Evolutionary conservation across 495 filamentous ascomycete genomes (phyloP).

Genomic region (Immersiella caudata): DNA sequence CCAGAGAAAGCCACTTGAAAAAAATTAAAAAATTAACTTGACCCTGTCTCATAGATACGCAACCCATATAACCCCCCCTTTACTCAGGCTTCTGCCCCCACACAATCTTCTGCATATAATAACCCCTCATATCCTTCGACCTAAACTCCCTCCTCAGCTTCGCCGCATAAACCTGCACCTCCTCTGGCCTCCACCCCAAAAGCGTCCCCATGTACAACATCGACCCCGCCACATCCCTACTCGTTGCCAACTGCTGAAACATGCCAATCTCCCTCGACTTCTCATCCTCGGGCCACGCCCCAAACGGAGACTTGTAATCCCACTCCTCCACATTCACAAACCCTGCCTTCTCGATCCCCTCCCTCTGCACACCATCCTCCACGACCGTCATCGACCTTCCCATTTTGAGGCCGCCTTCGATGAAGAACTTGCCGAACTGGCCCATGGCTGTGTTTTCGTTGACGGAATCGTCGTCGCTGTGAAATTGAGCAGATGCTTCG

Average conservation of each 20-base stretch:
- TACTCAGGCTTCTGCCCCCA: slow-evolving; percentile 39
- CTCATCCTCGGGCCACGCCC: slow-evolving; percentile 55
- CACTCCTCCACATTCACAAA: slow-evolving; percentile 45
- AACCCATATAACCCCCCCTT: too few species aligned
- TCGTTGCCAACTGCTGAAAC: slow-evolving; percentile 30
- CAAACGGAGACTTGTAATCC: slow-evolving; percentile 51
- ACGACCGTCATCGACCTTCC: slow-evolving; percentile 50
- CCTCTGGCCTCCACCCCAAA: slow-evolving; percentile 39
- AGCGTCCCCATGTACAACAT: slow-evolving; percentile 37
- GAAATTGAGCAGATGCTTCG: slow-evolving; percentile 46
- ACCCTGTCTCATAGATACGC: too few species aligned
- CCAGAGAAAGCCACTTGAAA: too few species aligned
- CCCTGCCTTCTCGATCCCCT: slow-evolving; percentile 40
- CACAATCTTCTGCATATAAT: slow-evolving; percentile 37
- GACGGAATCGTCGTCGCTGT: slow-evolving; percentile 56
- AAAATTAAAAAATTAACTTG: too few species aligned
- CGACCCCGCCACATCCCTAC: slow-evolving; percentile 40
- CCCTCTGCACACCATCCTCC: slow-evolving; percentile 39
- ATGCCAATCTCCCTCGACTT: slow-evolving; percentile 53
- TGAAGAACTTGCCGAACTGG: slow-evolving; percentile 49
- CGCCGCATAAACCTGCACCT: slow-evolving; percentile 40
- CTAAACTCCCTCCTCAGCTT: slow-evolving; percentile 39
- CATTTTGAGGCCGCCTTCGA: slow-evolving; percentile 48
- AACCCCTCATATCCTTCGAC: slow-evolving; percentile 31
- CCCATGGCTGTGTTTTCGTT: slow-evolving; percentile 44